phyloP scores from a whole-genome alignment of 352 stramenopile species.

The Phytophthora nicotianae region DNA sequence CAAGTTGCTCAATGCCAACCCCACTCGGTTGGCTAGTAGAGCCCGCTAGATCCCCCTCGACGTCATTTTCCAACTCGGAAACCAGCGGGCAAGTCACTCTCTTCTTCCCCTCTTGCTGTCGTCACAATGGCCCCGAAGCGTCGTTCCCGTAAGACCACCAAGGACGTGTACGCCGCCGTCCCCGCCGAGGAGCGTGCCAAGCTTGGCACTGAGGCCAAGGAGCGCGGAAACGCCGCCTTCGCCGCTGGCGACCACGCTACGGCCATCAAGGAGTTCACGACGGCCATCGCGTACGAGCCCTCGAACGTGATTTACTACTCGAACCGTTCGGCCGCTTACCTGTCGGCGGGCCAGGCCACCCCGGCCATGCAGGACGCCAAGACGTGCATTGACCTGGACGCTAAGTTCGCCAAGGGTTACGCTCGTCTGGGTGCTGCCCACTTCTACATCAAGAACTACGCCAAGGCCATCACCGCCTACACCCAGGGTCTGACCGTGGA shows the following conservation, averaged over 20 bases:
- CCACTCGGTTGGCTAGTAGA: slow-evolving; percentile 38
- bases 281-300: slow-evolving; percentile 85
- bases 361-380: slow-evolving; percentile 87
- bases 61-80: slow-evolving; percentile 60
- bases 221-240: slow-evolving; percentile 85
- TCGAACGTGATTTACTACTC: slow-evolving; percentile 90
- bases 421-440: slow-evolving; percentile 82
- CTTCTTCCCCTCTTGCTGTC: slow-evolving; percentile 8
- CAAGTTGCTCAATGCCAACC: slow-evolving; percentile 27
- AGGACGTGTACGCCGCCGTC: slow-evolving; percentile 78
- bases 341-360: slow-evolving; percentile 79
- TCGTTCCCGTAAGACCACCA: slow-evolving; percentile 84
- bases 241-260: slow-evolving; percentile 75
- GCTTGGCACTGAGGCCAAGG: slow-evolving; percentile 84
- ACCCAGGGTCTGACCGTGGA: slow-evolving; percentile 79
- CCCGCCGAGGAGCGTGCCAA: slow-evolving; percentile 68
- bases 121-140: slow-evolving; percentile 78
- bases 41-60: slow-evolving; percentile 17
- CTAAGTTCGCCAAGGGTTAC: slow-evolving; percentile 89
- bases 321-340: slow-evolving; percentile 88
- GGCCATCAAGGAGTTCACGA: slow-evolving; percentile 90
- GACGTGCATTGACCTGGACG: slow-evolving; percentile 82
- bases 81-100: slow-evolving; percentile 33
- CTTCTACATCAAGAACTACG: slow-evolving; percentile 92
- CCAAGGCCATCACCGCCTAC: slow-evolving; percentile 85